Percentiles rank a stretch among this genome's conserved stretches.
phyloP scores from a whole-genome alignment of 1,139 yeast genomes.

The Williopsis jadinii region DNA sequence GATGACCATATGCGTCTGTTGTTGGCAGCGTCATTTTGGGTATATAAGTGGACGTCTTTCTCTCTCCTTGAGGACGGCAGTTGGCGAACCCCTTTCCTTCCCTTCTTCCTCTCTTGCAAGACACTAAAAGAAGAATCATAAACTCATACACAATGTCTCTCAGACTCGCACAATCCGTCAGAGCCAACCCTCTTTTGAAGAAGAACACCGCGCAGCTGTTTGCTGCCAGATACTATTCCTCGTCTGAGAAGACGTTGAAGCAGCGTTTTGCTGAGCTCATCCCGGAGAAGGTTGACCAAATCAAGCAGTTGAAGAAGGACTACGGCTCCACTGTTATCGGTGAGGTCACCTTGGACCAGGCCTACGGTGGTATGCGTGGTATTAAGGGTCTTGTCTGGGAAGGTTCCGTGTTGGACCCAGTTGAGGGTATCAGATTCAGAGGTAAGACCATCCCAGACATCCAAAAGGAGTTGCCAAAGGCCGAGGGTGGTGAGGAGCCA shows the following conservation, averaged over 20 bases:
- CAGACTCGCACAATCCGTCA: slow-evolving; percentile 20
- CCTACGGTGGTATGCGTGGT: slow-evolving; percentile 99
- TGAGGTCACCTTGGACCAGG: slow-evolving; percentile 91
- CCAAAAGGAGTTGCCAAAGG: slow-evolving; percentile 87
- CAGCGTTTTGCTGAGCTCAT: slow-evolving; percentile 89
- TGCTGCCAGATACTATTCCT: slow-evolving; percentile 25
- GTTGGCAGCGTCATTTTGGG: no score
- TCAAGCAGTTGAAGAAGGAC: slow-evolving; percentile 82
- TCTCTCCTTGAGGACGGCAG: no score
- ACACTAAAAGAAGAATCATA: background rate
- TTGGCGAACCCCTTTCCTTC: no score
- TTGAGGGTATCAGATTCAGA: slow-evolving; percentile 97
- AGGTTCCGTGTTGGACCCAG: slow-evolving; percentile 97
- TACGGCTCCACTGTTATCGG: slow-evolving; percentile 89
- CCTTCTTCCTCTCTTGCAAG: no score
- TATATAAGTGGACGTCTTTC: no score
- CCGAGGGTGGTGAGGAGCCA: slow-evolving; percentile 73
- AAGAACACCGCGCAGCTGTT: slow-evolving; percentile 10
- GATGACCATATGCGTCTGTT: no score
- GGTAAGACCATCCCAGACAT: slow-evolving; percentile 96
- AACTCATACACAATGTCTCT: slow-evolving; percentile 16
- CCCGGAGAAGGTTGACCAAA: slow-evolving; percentile 89
- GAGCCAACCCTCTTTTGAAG: slow-evolving; percentile 15
- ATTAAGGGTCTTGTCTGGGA: slow-evolving; percentile 98
- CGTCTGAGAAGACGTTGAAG: slow-evolving; percentile 57